A percentile compares a stretch with the other conserved stretches of the same genome.
phyloP scores from a whole-genome alignment of 83 land plant genomes.

The Picea engelmannii region DNA sequence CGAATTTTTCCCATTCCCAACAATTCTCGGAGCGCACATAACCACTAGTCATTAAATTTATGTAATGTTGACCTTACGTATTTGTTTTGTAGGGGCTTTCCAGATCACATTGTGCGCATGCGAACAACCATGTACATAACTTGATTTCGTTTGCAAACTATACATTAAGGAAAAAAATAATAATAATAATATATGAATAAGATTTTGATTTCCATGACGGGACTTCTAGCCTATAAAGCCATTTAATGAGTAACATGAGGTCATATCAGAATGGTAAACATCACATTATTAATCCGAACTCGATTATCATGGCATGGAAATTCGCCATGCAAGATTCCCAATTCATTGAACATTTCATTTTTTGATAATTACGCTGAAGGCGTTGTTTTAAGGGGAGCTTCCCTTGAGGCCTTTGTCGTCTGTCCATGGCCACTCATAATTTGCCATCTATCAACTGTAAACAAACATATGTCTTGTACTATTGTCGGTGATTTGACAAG shows the following conservation, averaged over 20 bases:
- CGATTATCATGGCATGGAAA: not conserved
- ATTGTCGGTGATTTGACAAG: too few species aligned
- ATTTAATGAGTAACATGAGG: not conserved
- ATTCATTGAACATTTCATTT: not conserved
- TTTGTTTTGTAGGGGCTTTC: not conserved
- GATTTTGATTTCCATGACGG: too few species aligned
- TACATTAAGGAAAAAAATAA: too few species aligned
- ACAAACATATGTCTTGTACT: too few species aligned
- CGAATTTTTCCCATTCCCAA: not conserved
- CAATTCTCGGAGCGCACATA: not conserved
- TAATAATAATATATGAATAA: too few species aligned
- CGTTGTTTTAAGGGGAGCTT: too few species aligned
- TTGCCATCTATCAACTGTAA: too few species aligned
- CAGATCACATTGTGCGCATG: slow-evolving; percentile 6
- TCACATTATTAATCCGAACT: too few species aligned
- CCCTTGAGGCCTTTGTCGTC: too few species aligned
- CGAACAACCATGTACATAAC: slow-evolving; percentile 6
- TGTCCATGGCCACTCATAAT: too few species aligned
- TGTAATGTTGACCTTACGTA: not conserved
- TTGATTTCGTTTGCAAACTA: not conserved
- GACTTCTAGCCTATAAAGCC: slow-evolving; percentile 12
- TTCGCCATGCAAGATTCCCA: not conserved
- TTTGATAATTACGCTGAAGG: too few species aligned
- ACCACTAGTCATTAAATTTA: not conserved
- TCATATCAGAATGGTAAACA: slow-evolving; percentile 5